Base-by-base conservation (phyloP, 352 stramenopile species). In the Phytophthora melonis region DNA sequence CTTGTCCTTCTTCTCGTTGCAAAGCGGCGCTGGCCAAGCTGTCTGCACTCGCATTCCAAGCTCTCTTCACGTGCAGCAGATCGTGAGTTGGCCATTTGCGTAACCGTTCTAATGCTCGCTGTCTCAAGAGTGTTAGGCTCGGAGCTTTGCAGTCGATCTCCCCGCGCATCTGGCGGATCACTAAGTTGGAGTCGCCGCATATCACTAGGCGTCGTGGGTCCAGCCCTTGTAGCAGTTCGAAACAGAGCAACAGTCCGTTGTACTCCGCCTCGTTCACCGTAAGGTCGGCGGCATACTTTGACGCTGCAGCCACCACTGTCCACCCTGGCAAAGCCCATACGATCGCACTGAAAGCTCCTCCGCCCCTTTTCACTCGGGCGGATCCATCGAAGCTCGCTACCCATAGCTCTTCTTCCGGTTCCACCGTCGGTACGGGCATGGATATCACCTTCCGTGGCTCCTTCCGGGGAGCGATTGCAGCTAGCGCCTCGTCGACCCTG, bases 181-280 rank as follows among this genome's bases (percentile, higher is more conserved):
- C 60, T 3, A 53, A 7, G 11, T 67, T 67, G 3, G 47, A 67
- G 10, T 67, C 30, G 3, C 30, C 60, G 9, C n/a, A 52, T 18
- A 67, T 27, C 0, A 67, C 10, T 2, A 67, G 23, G 5, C 47
- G 30, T 11, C 3, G 27, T 0, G 7, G 27, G 1, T 50, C 45
- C 45, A 47, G 9, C 1, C 5, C 9, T 6, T 56, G 23, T n/a
- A 66, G 18, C 19, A 54, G n/a, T 10, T 25, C 3, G 9, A 25
- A 54, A 1, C 34, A 50, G 5, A 63, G 52, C 0, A 72, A 16
- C 3, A 72, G 21, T 2, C 66, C 66, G 0, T 39, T 19, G n/a
- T 80, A 77, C 25, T 77, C 65, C 0, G 50, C 57, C 19, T 80
- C 74, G 14, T 80, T 80, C 0, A 80, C 68, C 0, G 73, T 71